Evolutionary conservation across 2,329 filamentous ascomycete species (phyloP).

Genomic region (Fusarium albosuccineum): DNA sequence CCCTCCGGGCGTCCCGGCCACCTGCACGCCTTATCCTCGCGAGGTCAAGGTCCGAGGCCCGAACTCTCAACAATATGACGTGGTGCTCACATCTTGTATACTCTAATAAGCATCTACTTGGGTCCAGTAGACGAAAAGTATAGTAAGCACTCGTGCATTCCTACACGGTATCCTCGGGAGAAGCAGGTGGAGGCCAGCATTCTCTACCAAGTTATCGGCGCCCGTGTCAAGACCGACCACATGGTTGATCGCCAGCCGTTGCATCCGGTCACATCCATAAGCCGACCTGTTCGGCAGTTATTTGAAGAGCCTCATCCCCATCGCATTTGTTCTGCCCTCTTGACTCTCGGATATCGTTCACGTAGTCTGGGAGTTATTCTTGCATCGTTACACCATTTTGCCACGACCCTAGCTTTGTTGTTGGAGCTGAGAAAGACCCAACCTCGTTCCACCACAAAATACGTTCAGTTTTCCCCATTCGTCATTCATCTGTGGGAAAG

Average conservation of each 20-base stretch:
- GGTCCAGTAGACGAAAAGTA: conserved; percentile 19
- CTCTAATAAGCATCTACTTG: conserved; percentile 4
- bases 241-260: conserved; percentile 36
- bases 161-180: conserved; percentile 40
- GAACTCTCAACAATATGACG: conserved; percentile 25
- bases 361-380: too few species aligned
- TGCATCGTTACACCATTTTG: not conserved
- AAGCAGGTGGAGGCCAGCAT: conserved; percentile 7
- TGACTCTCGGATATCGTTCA: not conserved
- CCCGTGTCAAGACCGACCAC: conserved; percentile 17
- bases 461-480: too few species aligned
- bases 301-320: conserved; percentile 23
- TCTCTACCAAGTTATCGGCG: conserved; percentile 17
- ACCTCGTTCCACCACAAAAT: too few species aligned
- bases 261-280: conserved; percentile 35
- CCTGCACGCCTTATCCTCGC: conserved; percentile 26
- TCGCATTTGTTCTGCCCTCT: conserved; percentile 1
- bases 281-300: conserved; percentile 11
- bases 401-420: not conserved
- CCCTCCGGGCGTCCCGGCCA: conserved; percentile 26
- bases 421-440: not conserved
- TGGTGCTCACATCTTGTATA: conserved; percentile 16
- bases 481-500: too few species aligned
- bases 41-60: not conserved
- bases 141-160: conserved; percentile 1